phyloP scores from a whole-genome alignment of 1,284 basidiomycete genomes.

The Ganoderma lingzhi region DNA sequence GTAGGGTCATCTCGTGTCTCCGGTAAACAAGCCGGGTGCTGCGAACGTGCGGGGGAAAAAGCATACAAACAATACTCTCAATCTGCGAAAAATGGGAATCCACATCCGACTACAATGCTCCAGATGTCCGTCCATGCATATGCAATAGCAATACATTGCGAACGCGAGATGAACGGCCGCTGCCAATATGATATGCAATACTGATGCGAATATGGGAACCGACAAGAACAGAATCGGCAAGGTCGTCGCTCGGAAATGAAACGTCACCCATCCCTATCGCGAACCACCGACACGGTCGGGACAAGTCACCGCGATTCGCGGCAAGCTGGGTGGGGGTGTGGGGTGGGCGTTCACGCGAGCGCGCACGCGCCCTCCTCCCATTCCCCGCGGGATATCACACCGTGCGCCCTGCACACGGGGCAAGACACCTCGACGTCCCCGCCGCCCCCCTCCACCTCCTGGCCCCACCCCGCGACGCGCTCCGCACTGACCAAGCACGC shows the following conservation, averaged over 20 bases:
- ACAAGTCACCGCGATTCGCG: not conserved
- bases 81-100: not conserved
- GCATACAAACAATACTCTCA: not conserved
- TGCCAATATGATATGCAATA: constrained; percentile 1
- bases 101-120: not conserved
- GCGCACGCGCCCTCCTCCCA: constrained; percentile 63
- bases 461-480: constrained; percentile 68
- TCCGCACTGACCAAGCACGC: constrained; percentile 78
- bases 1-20: not conserved
- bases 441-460: constrained; percentile 51
- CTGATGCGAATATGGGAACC: not conserved
- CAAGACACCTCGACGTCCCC: constrained; percentile 67
- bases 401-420: constrained; percentile 69
- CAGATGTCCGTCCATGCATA: not conserved
- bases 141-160: constrained; percentile 7
- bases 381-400: constrained; percentile 60
- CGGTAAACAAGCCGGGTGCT: not conserved
- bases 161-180: not conserved
- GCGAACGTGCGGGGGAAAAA: not conserved
- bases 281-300: not conserved
- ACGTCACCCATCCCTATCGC: not conserved
- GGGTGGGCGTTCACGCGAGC: constrained; percentile 33
- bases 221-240: not conserved
- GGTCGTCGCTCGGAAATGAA: constrained; percentile 14
- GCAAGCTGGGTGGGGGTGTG: not conserved